Conservation (phyloP, 2,329 filamentous ascomycete species). For the Acephala macrosclerotiorum region DNA sequence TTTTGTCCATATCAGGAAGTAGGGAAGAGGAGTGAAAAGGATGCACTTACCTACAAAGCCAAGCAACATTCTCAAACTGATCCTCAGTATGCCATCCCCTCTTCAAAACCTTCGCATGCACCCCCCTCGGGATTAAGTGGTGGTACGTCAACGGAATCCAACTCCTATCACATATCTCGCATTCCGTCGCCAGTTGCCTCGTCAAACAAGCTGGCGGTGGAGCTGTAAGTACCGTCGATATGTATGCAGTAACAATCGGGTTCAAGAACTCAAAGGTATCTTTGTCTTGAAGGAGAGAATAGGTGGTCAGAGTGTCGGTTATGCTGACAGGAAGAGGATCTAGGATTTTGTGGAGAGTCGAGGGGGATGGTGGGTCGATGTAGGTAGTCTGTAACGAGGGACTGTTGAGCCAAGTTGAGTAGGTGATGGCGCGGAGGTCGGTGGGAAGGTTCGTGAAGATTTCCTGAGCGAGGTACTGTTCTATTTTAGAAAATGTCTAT, state of each 20-base stretch:
- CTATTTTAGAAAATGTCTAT: neutral
- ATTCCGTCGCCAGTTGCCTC: slow-evolving; percentile 59
- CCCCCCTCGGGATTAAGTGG: slow-evolving; percentile 81
- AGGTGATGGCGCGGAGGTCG: slow-evolving; percentile 66
- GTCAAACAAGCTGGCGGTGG: slow-evolving; percentile 71
- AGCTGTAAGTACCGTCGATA: slow-evolving; percentile 61
- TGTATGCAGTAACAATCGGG: slow-evolving; percentile 69
- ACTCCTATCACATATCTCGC: slow-evolving; percentile 78
- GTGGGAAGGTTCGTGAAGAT: slow-evolving; percentile 71
- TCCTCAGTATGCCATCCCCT: slow-evolving; percentile 81
- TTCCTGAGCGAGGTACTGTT: slow-evolving; percentile 73
- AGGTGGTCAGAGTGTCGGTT: slow-evolving; percentile 72
- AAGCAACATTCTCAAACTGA: slow-evolving; percentile 81
- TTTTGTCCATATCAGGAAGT: neutral
- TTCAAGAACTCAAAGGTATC: slow-evolving; percentile 63
- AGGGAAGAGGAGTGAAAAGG: neutral
- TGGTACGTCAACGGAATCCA: slow-evolving; percentile 85
- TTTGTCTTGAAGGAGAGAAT: slow-evolving; percentile 62
- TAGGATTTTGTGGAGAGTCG: slow-evolving; percentile 50
- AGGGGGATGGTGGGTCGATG: slow-evolving; percentile 59
- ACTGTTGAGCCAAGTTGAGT: slow-evolving; percentile 61
- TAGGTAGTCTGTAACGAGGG: slow-evolving; percentile 61
- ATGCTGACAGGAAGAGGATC: slow-evolving; percentile 61
- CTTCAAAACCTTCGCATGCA: slow-evolving; percentile 79
- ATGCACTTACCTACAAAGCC: slow-evolving; percentile 69